A percentile compares a stretch with the other conserved stretches of the same genome.
Evolutionary conservation across 169 alveolate genomes (phyloP).

Genomic region (Eimeria maxima): DNA sequence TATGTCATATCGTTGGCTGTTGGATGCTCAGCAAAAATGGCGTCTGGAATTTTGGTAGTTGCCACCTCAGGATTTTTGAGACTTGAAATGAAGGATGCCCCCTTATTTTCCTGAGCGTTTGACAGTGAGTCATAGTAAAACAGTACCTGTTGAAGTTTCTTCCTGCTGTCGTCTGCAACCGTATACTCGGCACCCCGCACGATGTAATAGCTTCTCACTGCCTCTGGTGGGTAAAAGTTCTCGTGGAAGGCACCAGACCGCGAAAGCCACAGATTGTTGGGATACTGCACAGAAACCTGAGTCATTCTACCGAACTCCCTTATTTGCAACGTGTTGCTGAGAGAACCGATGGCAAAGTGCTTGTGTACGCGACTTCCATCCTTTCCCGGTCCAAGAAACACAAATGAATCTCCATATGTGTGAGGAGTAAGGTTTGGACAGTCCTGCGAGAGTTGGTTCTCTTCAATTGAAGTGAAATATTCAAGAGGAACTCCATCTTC

Average conservation of each 20-base stretch:
- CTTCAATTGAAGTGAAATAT: constrained; percentile 69
- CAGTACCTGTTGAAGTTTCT: constrained; percentile 63
- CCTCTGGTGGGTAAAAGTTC: constrained; percentile 65
- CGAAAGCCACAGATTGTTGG: constrained; percentile 71
- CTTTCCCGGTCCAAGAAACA: constrained; percentile 67
- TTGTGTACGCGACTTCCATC: constrained; percentile 66
- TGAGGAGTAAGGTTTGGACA: constrained; percentile 57
- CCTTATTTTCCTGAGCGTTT: constrained; percentile 66
- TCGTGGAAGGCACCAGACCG: constrained; percentile 75
- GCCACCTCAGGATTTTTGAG: constrained; percentile 56
- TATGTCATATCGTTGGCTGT: constrained; percentile 70
- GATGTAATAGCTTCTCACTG: constrained; percentile 62
- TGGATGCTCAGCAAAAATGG: constrained; percentile 73
- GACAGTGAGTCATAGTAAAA: constrained; percentile 64
- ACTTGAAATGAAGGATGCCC: constrained; percentile 37
- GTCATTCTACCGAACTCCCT: constrained; percentile 61
- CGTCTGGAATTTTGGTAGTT: constrained; percentile 60
- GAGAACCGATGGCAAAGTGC: constrained; percentile 66
- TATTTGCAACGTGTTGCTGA: constrained; percentile 64
- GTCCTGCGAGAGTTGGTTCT: constrained; percentile 31
- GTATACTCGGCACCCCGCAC: constrained; percentile 77
- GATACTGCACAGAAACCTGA: constrained; percentile 72
- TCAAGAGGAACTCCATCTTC: constrained; percentile 70
- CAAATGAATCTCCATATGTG: constrained; percentile 67
- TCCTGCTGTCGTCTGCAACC: constrained; percentile 44